phyloP scores from a whole-genome alignment of 2,329 filamentous ascomycete species.

The Ceratocystiopsis minuta region DNA sequence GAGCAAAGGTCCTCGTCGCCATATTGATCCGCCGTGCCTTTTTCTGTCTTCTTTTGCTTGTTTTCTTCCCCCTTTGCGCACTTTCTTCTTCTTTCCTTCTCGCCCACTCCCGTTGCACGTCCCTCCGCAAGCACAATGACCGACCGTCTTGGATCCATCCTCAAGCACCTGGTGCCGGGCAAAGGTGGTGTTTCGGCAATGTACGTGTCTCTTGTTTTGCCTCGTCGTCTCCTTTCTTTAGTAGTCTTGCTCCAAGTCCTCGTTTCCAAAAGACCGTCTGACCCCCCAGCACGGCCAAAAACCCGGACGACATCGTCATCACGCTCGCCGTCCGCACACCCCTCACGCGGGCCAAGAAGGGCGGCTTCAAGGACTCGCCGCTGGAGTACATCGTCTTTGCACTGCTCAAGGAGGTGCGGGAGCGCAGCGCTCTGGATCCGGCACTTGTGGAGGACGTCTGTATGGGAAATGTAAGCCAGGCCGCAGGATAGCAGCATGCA shows the following conservation, averaged over 20 bases:
- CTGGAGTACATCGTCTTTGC: constrained; percentile 77
- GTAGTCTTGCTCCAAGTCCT: not conserved
- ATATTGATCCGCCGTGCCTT: not conserved
- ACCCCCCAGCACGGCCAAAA: constrained; percentile 58
- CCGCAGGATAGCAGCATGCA: too few relatives aligned
- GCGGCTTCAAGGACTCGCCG: constrained; percentile 84
- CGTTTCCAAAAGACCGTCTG: constrained; percentile 5
- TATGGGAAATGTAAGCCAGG: constrained; percentile 46
- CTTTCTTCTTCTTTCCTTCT: not conserved
- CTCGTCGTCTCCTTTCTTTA: not conserved
- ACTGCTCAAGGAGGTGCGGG: constrained; percentile 56
- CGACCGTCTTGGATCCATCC: constrained; percentile 71
- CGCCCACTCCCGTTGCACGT: too few relatives aligned
- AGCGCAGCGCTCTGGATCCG: constrained; percentile 62
- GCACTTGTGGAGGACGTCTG: constrained; percentile 75
- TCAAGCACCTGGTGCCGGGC: constrained; percentile 67
- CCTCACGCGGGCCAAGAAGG: constrained; percentile 74
- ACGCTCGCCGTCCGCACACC: constrained; percentile 83
- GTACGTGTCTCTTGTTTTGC: constrained; percentile 33
- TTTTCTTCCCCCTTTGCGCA: not conserved
- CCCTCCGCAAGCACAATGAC: constrained; percentile 23
- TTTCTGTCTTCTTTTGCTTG: not conserved
- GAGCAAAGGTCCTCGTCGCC: not conserved
- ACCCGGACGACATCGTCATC: constrained; percentile 91
- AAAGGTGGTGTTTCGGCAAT: constrained; percentile 50